Base-by-base conservation (phyloP, 1,139 yeast genomes). In the Kurtzmaniella quercitrusa region DNA sequence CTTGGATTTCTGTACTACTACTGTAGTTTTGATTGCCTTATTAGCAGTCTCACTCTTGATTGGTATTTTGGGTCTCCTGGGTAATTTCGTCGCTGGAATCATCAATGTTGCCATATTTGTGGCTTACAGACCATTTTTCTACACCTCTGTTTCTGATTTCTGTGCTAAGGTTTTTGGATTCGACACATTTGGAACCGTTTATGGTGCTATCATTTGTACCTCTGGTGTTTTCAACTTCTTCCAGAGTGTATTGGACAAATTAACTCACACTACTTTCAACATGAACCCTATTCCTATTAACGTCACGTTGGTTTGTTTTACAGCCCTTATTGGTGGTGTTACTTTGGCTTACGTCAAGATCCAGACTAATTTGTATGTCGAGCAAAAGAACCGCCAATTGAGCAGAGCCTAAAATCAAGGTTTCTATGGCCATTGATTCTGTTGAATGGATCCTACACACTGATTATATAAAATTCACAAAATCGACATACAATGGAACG, bases 121-220 rank as follows among this genome's bases (percentile, higher is more conserved):
- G 33, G 66, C 63, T 18, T 72, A 65, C 56, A 58, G 77, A 46
- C 77, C 77, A 12, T 67, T 90, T 57, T 89, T 86, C 58, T 91
- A 90, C 63, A 90, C 98, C 2, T 89, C 95, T 0, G 87, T 90
- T 1, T 85, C 95, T 3, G 97, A 91, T 62, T 88, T 82, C 58
- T 79, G 91, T 59, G 95, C 96, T 38, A 91, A 91, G 58, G 94
- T 90, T 17, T 91, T 91, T 68, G 98, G 98, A 0, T 90, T 86
- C 62, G 85, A 81, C 46, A 89, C 95, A 1, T 91, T 91, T 65
- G 96, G 97, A 36, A 83, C 91, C 1, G 81, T 90, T n/a, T 91
- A 91, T 59, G 98, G 98, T 0, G 69, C 91, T 10, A 76, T 89
- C 55, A 87, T 89, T 56, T 84, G 91, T 46, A 69, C 86, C 48